These are phyloP conservation scores for Candida xiaguanensis DNA, from an alignment of 805 yeast species.

Conservation along the genomic window DNA sequence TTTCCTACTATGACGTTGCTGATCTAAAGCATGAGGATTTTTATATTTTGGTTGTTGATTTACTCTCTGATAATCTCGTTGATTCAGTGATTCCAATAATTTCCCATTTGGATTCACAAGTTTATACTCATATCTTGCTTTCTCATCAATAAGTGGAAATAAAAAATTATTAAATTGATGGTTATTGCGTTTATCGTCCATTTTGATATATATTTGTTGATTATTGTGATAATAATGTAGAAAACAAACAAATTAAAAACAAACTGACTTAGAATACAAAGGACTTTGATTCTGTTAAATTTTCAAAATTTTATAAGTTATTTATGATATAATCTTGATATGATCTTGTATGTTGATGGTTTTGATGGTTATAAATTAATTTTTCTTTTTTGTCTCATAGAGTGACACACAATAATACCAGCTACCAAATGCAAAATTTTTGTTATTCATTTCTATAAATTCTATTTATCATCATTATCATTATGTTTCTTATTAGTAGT, in stretches of 20 bases:
- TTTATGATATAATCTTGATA: no score
- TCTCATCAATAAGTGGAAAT: conserved; percentile 29
- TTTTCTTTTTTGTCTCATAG: not conserved
- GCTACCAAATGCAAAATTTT: no score
- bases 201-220: not conserved
- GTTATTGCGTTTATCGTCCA: not conserved
- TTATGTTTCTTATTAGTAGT: not conserved
- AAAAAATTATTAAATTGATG: not conserved
- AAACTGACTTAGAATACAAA: no score
- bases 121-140: conserved; percentile 29
- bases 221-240: not conserved
- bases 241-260: not conserved
- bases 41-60: not conserved
- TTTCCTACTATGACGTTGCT: conserved; percentile 23
- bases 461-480: not conserved
- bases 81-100: conserved; percentile 30
- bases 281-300: no score
- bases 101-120: conserved; percentile 27
- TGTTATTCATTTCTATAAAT: conserved; percentile 1
- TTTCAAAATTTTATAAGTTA: no score
- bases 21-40: conserved; percentile 11
- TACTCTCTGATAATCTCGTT: conserved; percentile 22
- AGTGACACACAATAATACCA: not conserved
- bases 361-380: not conserved
- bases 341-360: not conserved